Evolutionary conservation across 306 rosid genomes (phyloP).

Genomic region (Fagus crenata): DNA sequence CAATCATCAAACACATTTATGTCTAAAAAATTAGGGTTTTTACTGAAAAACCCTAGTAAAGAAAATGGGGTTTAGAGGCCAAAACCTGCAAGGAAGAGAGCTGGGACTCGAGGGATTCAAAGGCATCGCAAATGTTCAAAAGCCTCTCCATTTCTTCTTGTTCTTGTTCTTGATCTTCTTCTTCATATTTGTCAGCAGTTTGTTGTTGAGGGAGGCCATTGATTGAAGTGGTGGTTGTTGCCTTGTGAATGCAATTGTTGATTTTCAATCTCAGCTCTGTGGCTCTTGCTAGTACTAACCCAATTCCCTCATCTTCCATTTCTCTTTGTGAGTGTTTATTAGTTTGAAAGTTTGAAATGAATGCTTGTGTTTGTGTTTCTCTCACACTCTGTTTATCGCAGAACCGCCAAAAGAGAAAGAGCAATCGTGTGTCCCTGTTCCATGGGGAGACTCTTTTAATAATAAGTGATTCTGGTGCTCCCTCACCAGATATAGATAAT

Average conservation of each 20-base stretch:
- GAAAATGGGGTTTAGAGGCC: slow-evolving; percentile 13
- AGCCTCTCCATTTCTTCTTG: slow-evolving; percentile 56
- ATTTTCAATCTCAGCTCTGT: slow-evolving; percentile 85
- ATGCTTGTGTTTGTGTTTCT: neutral
- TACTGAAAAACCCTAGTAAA: slow-evolving; percentile 6
- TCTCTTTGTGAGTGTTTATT: neutral
- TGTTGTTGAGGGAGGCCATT: slow-evolving; percentile 30
- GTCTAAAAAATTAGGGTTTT: neutral
- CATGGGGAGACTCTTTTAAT: neutral
- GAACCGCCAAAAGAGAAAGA: slow-evolving; percentile 33
- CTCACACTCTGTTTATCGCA: neutral
- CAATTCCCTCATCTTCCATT: slow-evolving; percentile 83
- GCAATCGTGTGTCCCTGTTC: slow-evolving; percentile 5
- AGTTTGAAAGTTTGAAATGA: neutral
- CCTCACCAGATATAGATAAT: neutral
- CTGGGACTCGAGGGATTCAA: slow-evolving; percentile 84
- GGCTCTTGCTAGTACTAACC: slow-evolving; percentile 84
- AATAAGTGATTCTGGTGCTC: slow-evolving; percentile 32
- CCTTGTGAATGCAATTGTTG: slow-evolving; percentile 60
- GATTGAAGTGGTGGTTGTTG: slow-evolving; percentile 26
- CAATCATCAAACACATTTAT: neutral
- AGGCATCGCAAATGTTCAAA: slow-evolving; percentile 74
- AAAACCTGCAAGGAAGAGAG: slow-evolving; percentile 80
- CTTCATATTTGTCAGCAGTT: slow-evolving; percentile 25
- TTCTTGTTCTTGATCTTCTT: slow-evolving; percentile 47